Evolutionary conservation across 371 early-diverging fungal species (phyloP).

Genomic region (Mucor irregularis): DNA sequence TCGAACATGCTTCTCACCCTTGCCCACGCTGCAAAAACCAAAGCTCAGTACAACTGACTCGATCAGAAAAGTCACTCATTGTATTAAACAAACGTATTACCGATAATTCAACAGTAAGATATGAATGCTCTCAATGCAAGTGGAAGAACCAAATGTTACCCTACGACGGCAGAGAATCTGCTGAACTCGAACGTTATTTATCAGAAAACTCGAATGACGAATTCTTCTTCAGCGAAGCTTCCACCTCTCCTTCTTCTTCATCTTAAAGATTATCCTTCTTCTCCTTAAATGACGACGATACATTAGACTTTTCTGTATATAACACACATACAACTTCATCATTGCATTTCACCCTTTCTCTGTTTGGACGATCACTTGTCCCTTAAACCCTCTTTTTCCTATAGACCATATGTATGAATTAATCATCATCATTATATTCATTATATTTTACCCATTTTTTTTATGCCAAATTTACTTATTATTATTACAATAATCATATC

Average conservation of each 20-base stretch:
- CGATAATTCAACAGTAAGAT: constrained; percentile 35
- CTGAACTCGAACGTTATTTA: constrained; percentile 26
- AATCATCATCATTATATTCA: too few relatives aligned
- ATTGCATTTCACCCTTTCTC: too few relatives aligned
- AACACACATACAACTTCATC: too few relatives aligned
- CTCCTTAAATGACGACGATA: neutral
- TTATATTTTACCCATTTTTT: too few relatives aligned
- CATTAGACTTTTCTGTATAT: neutral
- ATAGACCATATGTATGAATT: too few relatives aligned
- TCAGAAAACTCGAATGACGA: constrained; percentile 24
- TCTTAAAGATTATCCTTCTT: neutral
- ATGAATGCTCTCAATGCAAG: constrained; percentile 41
- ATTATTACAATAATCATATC: too few relatives aligned
- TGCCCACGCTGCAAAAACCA: constrained; percentile 37
- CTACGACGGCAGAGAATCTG: constrained; percentile 25
- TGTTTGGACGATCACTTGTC: too few relatives aligned
- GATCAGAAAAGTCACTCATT: constrained; percentile 39
- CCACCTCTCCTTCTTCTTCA: constrained; percentile 11
- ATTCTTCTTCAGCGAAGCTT: constrained; percentile 14
- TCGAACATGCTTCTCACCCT: constrained; percentile 39
- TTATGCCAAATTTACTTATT: too few relatives aligned
- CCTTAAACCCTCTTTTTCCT: too few relatives aligned
- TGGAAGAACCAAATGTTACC: constrained; percentile 43
- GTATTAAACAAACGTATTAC: constrained; percentile 34
- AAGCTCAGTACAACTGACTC: constrained; percentile 34